These are phyloP conservation scores for Neophaeococcomyces aloes DNA, from an alignment of 2,329 filamentous ascomycete species.

Conservation along the genomic window DNA sequence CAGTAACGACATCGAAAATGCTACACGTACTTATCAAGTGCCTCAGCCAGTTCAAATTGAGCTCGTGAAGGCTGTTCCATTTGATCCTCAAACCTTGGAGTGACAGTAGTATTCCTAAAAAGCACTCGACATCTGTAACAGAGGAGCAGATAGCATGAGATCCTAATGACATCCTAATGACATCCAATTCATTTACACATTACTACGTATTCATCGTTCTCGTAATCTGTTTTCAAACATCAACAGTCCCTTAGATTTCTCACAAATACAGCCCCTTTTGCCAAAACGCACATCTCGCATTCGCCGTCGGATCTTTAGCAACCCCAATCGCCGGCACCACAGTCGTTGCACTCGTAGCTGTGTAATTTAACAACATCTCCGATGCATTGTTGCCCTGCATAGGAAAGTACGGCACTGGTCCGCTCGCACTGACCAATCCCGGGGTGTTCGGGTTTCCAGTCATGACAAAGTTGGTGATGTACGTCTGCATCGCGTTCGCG, in stretches of 20 bases:
- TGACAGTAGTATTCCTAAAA: too few relatives aligned
- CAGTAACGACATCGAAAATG: too few relatives aligned
- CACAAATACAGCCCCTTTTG: slow-evolving; percentile 36
- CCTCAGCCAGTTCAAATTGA: too few relatives aligned
- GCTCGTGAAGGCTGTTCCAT: too few relatives aligned
- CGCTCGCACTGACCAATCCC: slow-evolving; percentile 18
- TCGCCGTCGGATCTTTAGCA: slow-evolving; percentile 36
- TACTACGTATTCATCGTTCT: too few relatives aligned
- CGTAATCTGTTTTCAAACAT: too few relatives aligned
- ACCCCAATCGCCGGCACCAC: slow-evolving; percentile 27
- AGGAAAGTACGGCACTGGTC: slow-evolving; percentile 30
- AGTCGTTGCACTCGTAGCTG: slow-evolving; percentile 20
- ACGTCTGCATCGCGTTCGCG: slow-evolving; percentile 29
- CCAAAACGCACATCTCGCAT: slow-evolving; percentile 44
- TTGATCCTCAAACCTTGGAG: too few relatives aligned
- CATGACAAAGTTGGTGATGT: slow-evolving; percentile 29
- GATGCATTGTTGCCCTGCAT: slow-evolving; percentile 37
- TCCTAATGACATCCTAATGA: too few relatives aligned
- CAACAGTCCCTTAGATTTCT: neutral
- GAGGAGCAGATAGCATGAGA: too few relatives aligned
- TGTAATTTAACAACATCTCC: slow-evolving; percentile 35
- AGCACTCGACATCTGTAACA: too few relatives aligned
- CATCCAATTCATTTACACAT: too few relatives aligned
- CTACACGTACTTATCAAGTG: too few relatives aligned
- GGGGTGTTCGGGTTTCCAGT: slow-evolving; percentile 28